Base-by-base conservation (phyloP, 1,284 basidiomycete species). In the Afroboletus lepidellus region DNA sequence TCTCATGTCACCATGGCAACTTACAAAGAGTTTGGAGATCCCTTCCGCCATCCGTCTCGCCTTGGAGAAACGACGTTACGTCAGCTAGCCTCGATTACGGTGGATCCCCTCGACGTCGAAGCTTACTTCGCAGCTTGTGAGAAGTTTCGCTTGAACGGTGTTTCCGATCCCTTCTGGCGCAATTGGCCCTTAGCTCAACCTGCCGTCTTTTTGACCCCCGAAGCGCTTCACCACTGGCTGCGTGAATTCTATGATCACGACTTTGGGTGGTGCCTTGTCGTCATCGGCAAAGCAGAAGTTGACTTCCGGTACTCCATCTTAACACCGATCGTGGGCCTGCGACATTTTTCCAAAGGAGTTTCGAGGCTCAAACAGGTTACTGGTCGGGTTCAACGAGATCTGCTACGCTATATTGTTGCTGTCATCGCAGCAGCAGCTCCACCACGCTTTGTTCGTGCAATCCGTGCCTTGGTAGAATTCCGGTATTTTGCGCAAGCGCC, bases 11-110 rank as follows among this genome's bases (percentile, higher is more conserved):
- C 38, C 0, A 47, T 33, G 3, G 57, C 55, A 0, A 47, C 8
- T 2, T 53, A 50, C 23, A 41, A 47, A 8, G 4, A 57, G 2
- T 60, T 43, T 36, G 48, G 33, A 6, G 18, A 39, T 39, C 23
- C 21, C 5, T 12, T 23, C 9, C 23, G 12, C 3, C 13, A 24
- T 24, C 18, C 36, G 9, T 44, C 64, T 12, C 44, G 57, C 2
- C 65, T 60, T 2, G 58, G 51, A 2, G 39, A 24, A 7, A 47
- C 46, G 8, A 74, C 63, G 1, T 44, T 70, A 1, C 15, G 13
- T 0, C 55, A 59, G 15, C 32, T 71, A 1, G 23, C 8, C 0
- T 46, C 36, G 2, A 50, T 57, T 3, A 1, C 48, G 0, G 33
- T 21, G 1, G 7, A 56, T 20, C n/a, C 30, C 3, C 4, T 8